phyloP scores from a whole-genome alignment of 2,329 filamentous ascomycete genomes.

The Phoma sp. region DNA sequence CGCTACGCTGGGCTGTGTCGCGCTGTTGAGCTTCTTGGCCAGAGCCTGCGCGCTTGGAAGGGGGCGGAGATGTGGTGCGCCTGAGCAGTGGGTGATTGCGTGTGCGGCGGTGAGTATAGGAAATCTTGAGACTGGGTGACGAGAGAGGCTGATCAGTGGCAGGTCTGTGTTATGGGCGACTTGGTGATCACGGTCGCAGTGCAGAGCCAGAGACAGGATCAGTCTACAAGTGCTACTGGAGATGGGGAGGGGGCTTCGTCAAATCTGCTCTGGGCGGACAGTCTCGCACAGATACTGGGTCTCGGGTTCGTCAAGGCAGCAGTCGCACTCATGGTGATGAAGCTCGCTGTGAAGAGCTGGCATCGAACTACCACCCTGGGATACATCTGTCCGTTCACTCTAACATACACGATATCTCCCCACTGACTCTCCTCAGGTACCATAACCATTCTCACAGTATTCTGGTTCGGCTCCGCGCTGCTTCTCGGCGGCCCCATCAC shows the following conservation, averaged over 20 bases:
- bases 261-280: slow-evolving; percentile 39
- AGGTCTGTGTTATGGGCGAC: slow-evolving; percentile 21
- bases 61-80: slow-evolving; percentile 58
- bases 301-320: slow-evolving; percentile 56
- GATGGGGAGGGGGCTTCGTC: background rate
- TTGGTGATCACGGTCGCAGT: slow-evolving; percentile 12
- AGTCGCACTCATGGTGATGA: slow-evolving; percentile 53
- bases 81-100: slow-evolving; percentile 57
- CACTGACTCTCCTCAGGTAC: slow-evolving; percentile 18
- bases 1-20: slow-evolving; percentile 48
- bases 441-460: slow-evolving; percentile 45
- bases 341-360: slow-evolving; percentile 43
- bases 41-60: slow-evolving; percentile 54
- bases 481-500: slow-evolving; percentile 55
- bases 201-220: background rate
- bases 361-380: slow-evolving; percentile 50
- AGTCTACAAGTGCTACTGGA: background rate
- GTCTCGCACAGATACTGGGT: slow-evolving; percentile 51
- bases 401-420: background rate
- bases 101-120: slow-evolving; percentile 44
- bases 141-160: background rate
- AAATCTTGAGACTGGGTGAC: no score
- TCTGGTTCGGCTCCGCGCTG: slow-evolving; percentile 52
- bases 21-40: slow-evolving; percentile 49
- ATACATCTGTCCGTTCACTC: slow-evolving; percentile 47